Conservation (phyloP, 2,329 filamentous ascomycete species). For the Tolypocladium cylindrosporum region DNA sequence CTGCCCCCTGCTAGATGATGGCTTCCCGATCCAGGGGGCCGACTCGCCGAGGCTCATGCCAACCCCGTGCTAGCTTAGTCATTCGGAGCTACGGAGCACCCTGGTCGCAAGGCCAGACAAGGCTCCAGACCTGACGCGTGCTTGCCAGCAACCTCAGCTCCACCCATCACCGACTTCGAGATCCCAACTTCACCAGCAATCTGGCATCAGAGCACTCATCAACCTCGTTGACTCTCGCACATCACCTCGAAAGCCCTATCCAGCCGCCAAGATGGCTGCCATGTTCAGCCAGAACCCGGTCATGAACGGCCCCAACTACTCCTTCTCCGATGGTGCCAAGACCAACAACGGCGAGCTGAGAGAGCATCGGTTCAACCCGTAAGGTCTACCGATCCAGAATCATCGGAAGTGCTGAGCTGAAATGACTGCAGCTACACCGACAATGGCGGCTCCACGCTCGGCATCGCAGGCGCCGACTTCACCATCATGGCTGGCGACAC, state of each 20-base stretch:
- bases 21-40: background rate
- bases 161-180: constrained; percentile 4
- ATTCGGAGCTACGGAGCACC: constrained; percentile 23
- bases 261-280: constrained; percentile 41
- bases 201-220: background rate
- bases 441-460: constrained; percentile 93
- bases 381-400: constrained; percentile 22
- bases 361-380: constrained; percentile 91
- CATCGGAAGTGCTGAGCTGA: background rate
- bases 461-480: constrained; percentile 89
- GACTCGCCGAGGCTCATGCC: background rate
- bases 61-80: constrained; percentile 24
- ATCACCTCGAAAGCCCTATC: background rate
- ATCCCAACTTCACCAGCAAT: constrained; percentile 9
- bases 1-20: background rate
- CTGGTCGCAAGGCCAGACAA: constrained; percentile 23
- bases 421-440: constrained; percentile 70
- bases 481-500: constrained; percentile 96
- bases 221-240: background rate
- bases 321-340: constrained; percentile 52
- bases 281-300: constrained; percentile 63
- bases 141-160: constrained; percentile 19
- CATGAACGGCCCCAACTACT: constrained; percentile 61
- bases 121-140: constrained; percentile 42
- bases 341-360: constrained; percentile 43